Evolutionary conservation across 2,329 filamentous ascomycete species (phyloP).

Genomic region (Pseudogymnoascus sp.): DNA sequence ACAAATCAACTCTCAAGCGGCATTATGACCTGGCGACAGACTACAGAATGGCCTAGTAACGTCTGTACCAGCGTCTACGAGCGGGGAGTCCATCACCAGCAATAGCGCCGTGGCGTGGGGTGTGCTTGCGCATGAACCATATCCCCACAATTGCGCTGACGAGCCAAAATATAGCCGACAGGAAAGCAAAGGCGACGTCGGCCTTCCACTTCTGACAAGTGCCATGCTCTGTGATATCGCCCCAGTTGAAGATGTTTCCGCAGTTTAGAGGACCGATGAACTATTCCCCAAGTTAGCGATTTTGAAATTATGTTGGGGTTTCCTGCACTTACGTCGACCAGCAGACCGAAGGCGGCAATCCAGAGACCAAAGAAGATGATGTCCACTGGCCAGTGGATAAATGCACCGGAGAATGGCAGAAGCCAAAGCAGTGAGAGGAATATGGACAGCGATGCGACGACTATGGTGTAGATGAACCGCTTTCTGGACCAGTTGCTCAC

Average conservation of each 20-base stretch:
- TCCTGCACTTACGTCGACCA: constrained; percentile 47
- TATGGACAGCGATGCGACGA: constrained; percentile 61
- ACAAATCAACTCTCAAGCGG: not conserved
- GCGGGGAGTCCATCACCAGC: constrained; percentile 9
- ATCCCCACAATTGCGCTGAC: constrained; percentile 12
- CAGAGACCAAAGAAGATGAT: constrained; percentile 58
- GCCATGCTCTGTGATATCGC: constrained; percentile 68
- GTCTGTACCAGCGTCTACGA: constrained; percentile 11
- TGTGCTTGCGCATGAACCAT: constrained; percentile 10
- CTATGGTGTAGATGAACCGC: constrained; percentile 67
- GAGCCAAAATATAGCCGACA: constrained; percentile 16
- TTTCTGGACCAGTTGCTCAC: constrained; percentile 46
- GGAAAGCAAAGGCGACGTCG: constrained; percentile 21
- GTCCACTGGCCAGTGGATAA: constrained; percentile 65
- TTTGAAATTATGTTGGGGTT: constrained; percentile 64
- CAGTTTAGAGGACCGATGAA: constrained; percentile 78
- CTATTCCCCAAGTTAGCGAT: constrained; percentile 65
- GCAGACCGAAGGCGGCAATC: constrained; percentile 44
- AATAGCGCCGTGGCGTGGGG: not conserved
- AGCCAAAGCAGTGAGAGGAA: constrained; percentile 64
- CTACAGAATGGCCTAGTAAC: not conserved
- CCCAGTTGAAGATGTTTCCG: constrained; percentile 72
- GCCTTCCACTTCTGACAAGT: constrained; percentile 64
- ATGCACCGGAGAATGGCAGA: constrained; percentile 58
- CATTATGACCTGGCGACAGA: not conserved